Base-by-base conservation (phyloP, 768 basidiomycete genomes). In the Collybiopsis luxurians region DNA sequence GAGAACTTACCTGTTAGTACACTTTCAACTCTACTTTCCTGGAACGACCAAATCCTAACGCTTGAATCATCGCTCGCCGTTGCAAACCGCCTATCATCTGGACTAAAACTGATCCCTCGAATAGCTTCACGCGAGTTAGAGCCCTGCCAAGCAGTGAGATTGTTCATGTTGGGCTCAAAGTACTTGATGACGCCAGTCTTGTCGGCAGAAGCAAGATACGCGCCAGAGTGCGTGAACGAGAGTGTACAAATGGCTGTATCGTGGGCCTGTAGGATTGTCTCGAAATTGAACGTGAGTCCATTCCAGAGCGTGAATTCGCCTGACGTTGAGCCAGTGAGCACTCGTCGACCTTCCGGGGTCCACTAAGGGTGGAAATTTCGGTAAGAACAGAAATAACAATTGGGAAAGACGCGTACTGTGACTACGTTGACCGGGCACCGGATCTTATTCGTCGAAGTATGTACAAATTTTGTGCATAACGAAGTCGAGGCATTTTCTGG, bases 301-400 rank as follows among this genome's bases (percentile, higher is more conserved):
- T 99, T 99, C 97, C 97, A 98, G 5, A 98, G 82, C 1, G 96
- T 98, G 72, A 99, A 98, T 73, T 98, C 97, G 45, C 97, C 97
- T 60, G 90, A 93, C 21, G 95, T 94, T 11, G 95, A 95, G 17
- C 97, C 97, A 2, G 97, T 98, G 46, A 98, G 75, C 21, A 98
- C 80, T 2, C 97, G 86, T 30, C 97, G 83, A 55, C 89, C 94
- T 74, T 98, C 96, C 1, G 97, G 97, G 17, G 95, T 98, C 94
- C 96, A 99, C 94, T 39, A 54, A 44, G 55, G 36, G 50, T 34
- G 55, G 56, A 30, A 51, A 43, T 38, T 43, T 28, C 31, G 31
- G 39, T 9, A 30, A 13, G 24, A 21, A 17, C 28, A 36, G 13
- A 23, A 26, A 46, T 44, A 15, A 58, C n/a, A 39, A n/a, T 42